Base-by-base conservation (phyloP, 2,329 filamentous ascomycete species). In the Xylaria digitata region DNA sequence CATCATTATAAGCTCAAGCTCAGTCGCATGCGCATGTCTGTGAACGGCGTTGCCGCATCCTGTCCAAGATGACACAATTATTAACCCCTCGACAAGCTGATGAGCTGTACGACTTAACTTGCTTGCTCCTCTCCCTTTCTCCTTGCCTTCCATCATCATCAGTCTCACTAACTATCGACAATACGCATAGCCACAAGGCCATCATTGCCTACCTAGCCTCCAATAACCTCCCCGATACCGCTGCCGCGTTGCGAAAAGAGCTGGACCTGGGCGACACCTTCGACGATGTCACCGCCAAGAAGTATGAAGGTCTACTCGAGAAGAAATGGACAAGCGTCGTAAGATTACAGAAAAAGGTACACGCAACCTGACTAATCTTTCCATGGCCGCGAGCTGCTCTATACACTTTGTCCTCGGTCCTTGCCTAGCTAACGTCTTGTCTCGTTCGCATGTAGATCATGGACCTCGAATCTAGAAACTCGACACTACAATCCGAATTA, bases 291-390 rank as follows among this genome's bases (percentile, higher is more conserved):
- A 97, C 93, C 21, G 87, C 90, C 59, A 97, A 97, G 84, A 97
- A 97, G 82, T 98, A 97, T 82, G 94, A 97, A 80, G 92, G 92
- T 1, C 81, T 98, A 32, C 82, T 98, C 72, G 95, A 98, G 85
- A 97, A 97, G 87, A 98, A 98, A 84, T 98, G 95, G 95, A 98
- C 95, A 21, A 96, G 93, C 75, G 92, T 98, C 32, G 94, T 97
- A 75, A 87, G 95, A 68, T 81, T 98, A 79, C 95, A 98, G 82
- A 97, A 97, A 81, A 98, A 97, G 92, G 93, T 92, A 80, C 57
- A 80, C 48, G 15, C 21, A 30, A 19, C 70, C 61, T 50, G 37
- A 48, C 34, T 40, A 34, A 15, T 49, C 13, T 49, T 21, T 13
- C 32, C 52, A 11, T 15, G 45, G 19, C 32, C 13, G 30, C 55